Percentiles rank a stretch among this genome's conserved stretches.
These are phyloP conservation scores for Fagus sylvatica DNA, from an alignment of 306 rosid genomes.

Conservation along the genomic window DNA sequence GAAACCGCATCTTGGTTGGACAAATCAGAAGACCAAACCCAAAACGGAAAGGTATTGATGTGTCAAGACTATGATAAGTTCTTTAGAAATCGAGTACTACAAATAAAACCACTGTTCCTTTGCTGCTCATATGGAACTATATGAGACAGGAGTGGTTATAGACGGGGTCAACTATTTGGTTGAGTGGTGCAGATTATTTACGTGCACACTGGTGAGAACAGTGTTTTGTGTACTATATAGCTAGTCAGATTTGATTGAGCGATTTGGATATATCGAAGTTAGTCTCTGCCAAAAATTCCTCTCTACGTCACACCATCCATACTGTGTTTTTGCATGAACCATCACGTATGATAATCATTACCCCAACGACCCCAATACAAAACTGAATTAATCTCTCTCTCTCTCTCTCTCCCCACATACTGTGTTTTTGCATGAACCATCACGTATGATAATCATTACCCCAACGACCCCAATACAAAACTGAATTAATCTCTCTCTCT, in stretches of 20 bases:
- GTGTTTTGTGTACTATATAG: constrained; percentile 31
- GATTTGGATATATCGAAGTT: constrained; percentile 58
- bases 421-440: constrained; percentile 56
- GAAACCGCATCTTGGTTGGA: constrained; percentile 25
- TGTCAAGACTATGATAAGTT: constrained; percentile 18
- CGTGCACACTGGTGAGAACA: constrained; percentile 67
- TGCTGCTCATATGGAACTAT: background rate
- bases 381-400: too few relatives aligned
- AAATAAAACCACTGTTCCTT: background rate
- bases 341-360: constrained; percentile 38
- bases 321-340: constrained; percentile 51
- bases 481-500: too few relatives aligned
- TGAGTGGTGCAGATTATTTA: constrained; percentile 46
- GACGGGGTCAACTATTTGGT: constrained; percentile 16
- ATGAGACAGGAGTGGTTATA: constrained; percentile 8
- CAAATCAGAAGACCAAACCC: constrained; percentile 38
- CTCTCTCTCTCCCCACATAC: background rate
- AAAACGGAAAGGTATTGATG: constrained; percentile 63
- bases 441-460: constrained; percentile 33
- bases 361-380: background rate
- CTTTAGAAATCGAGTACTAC: background rate
- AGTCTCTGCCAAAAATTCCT: constrained; percentile 43
- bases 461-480: background rate
- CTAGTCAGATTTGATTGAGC: constrained; percentile 55
- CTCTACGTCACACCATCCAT: constrained; percentile 31